Percentiles rank a stretch among this genome's conserved stretches.
phyloP scores from a whole-genome alignment of 176 grass and related monocot genomes.

The Themeda triandra region DNA sequence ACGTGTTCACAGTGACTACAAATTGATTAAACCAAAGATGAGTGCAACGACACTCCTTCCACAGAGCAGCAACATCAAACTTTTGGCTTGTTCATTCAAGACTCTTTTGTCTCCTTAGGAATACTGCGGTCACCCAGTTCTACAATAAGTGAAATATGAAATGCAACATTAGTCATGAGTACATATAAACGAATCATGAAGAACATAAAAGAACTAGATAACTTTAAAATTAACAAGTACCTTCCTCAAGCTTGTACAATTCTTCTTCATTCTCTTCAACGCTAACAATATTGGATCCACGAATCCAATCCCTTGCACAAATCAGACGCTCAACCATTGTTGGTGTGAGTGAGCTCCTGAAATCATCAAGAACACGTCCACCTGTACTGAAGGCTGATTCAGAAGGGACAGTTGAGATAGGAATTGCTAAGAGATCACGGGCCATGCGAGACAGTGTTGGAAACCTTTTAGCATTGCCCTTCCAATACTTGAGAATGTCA shows the following conservation, averaged over 20 bases:
- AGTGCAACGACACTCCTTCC: neutral
- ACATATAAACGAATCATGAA: neutral
- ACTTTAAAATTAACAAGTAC: neutral
- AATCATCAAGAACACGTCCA: neutral
- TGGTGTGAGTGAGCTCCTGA: neutral
- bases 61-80: neutral
- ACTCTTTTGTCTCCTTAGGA: neutral
- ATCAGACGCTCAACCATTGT: neutral
- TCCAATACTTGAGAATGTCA: constrained; percentile 8
- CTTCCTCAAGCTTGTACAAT: neutral
- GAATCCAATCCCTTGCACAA: neutral
- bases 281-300: neutral
- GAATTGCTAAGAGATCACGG: neutral
- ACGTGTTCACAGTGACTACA: neutral
- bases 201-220: neutral
- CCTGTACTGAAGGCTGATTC: neutral
- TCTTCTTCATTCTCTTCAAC: neutral
- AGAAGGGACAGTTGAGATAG: neutral
- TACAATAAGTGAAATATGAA: neutral
- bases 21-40: neutral
- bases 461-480: neutral
- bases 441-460: neutral
- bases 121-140: neutral
- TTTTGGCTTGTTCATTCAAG: neutral
- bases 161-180: neutral